Conservation (phyloP, 106 monocot species). For the Allium sativum region DNA sequence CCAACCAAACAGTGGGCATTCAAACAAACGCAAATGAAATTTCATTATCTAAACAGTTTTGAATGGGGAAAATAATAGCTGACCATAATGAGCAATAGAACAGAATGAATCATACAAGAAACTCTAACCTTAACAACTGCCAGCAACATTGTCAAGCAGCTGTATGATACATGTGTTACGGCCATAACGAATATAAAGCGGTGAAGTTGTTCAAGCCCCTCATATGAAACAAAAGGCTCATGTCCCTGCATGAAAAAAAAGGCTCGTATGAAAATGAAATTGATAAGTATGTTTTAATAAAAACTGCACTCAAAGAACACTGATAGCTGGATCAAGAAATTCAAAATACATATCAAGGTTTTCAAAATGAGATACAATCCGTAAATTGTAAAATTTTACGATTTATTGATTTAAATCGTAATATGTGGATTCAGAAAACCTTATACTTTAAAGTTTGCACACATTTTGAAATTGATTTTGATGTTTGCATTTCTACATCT, state of each 20-base stretch:
- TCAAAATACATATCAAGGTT: background rate
- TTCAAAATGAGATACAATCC: background rate
- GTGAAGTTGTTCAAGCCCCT: constrained; percentile 91
- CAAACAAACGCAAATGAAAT: background rate
- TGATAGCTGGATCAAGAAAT: too few relatives aligned
- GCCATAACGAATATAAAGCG: constrained; percentile 99
- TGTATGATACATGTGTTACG: constrained; percentile 89
- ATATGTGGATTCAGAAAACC: too few relatives aligned
- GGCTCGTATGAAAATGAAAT: too few relatives aligned
- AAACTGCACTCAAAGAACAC: too few relatives aligned
- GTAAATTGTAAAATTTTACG: background rate
- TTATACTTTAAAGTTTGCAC: too few relatives aligned
- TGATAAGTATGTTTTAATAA: too few relatives aligned
- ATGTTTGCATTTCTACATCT: too few relatives aligned
- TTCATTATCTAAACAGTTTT: background rate
- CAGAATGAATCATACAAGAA: background rate
- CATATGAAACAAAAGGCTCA: constrained; percentile 91
- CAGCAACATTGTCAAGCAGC: constrained; percentile 91
- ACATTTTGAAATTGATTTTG: too few relatives aligned
- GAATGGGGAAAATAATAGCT: background rate
- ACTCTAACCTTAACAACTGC: constrained; percentile 79
- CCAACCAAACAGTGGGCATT: too few relatives aligned
- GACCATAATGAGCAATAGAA: background rate
- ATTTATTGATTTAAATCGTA: background rate
- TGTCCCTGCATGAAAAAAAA: constrained; percentile 40